A percentile compares a stretch with the other conserved stretches of the same genome.
These are phyloP conservation scores for Kwoniella dejecticola DNA, from an alignment of 768 basidiomycete species.

Conservation along the genomic window DNA sequence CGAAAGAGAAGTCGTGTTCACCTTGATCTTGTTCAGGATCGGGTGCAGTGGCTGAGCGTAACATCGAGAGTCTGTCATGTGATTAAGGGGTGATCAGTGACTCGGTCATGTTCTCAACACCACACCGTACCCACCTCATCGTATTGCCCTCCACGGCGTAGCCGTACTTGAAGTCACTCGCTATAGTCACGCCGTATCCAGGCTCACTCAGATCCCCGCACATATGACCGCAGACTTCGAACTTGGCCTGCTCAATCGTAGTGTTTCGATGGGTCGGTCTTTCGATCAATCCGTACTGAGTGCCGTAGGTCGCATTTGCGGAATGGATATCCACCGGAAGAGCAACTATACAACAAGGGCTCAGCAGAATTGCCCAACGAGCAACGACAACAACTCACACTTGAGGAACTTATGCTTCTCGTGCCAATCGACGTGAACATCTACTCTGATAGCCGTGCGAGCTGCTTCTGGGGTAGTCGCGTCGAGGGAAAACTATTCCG, in stretches of 20 bases:
- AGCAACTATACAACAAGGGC: slow-evolving; percentile 59
- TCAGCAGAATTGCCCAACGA: not conserved
- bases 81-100: not conserved
- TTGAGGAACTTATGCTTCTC: slow-evolving; percentile 52
- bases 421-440: slow-evolving; percentile 65
- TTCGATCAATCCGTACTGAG: slow-evolving; percentile 86
- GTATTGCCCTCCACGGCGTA: slow-evolving; percentile 77
- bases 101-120: not conserved
- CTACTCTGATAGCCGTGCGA: slow-evolving; percentile 77
- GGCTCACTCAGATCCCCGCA: slow-evolving; percentile 60
- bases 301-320: slow-evolving; percentile 83
- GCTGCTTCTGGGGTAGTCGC: slow-evolving; percentile 63
- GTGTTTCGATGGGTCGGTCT: slow-evolving; percentile 95
- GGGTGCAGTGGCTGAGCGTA: slow-evolving; percentile 76
- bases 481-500: slow-evolving; percentile 73
- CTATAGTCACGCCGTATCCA: slow-evolving; percentile 87
- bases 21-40: slow-evolving; percentile 37
- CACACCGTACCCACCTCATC: slow-evolving; percentile 55
- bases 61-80: slow-evolving; percentile 66
- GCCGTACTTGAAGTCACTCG: slow-evolving; percentile 93
- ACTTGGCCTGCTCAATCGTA: slow-evolving; percentile 69
- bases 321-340: slow-evolving; percentile 80
- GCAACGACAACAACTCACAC: slow-evolving; percentile 7
- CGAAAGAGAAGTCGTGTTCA: slow-evolving; percentile 79
- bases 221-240: slow-evolving; percentile 95